A percentile compares a stretch with the other conserved stretches of the same genome.
These are phyloP conservation scores for Fusarium torreyae DNA, from an alignment of 2,329 filamentous ascomycete genomes.

Conservation along the genomic window DNA sequence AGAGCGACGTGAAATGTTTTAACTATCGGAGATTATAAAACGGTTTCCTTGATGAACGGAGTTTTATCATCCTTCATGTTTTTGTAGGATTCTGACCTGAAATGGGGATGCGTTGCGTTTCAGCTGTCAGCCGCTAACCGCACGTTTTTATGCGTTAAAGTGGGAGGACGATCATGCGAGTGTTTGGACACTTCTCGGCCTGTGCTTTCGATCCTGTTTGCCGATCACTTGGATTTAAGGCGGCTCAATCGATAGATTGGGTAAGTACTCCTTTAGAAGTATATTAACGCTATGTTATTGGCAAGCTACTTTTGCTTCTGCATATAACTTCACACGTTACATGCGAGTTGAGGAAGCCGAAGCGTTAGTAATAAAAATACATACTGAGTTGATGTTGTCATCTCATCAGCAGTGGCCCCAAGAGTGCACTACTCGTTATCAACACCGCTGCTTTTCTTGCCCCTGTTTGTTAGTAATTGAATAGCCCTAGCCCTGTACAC, in stretches of 20 bases:
- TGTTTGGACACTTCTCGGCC: not conserved
- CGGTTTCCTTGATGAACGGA: not conserved
- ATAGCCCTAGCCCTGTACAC: no score
- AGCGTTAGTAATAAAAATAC: no score
- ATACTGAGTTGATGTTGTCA: no score
- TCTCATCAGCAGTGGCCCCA: no score
- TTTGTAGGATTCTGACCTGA: conserved; percentile 26
- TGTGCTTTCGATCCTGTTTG: conserved; percentile 10
- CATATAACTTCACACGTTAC: no score
- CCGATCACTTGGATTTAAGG: not conserved
- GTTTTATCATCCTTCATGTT: not conserved
- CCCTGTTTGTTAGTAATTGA: no score
- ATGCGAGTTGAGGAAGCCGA: no score
- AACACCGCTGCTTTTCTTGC: no score
- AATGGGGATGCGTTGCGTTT: conserved; percentile 12
- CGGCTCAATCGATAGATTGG: not conserved
- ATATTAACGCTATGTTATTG: no score
- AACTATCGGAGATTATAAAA: fast-evolving
- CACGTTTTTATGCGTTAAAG: conserved; percentile 29
- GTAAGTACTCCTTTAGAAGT: no score
- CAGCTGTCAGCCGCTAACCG: conserved; percentile 22
- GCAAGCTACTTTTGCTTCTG: no score
- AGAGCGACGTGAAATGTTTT: conserved; percentile 20
- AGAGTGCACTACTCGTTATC: no score
- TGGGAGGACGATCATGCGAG: not conserved